Percentiles rank a stretch among this genome's conserved stretches.
Evolutionary conservation across 2,329 filamentous ascomycete genomes (phyloP).

Genomic region (Arthrobotrys conoides): DNA sequence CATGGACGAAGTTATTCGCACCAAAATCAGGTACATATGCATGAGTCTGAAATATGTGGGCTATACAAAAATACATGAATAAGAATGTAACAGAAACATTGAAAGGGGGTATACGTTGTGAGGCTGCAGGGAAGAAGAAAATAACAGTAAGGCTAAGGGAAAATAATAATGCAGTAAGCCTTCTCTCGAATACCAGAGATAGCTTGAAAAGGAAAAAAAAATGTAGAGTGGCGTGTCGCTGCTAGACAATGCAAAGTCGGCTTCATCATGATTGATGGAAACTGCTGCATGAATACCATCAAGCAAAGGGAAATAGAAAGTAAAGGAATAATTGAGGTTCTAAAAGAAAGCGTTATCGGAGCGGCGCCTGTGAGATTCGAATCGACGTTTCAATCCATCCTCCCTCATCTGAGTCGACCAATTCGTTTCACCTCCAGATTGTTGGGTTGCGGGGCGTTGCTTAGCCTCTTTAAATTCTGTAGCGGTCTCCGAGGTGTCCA

Average conservation of each 20-base stretch:
- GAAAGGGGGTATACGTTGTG: neutral
- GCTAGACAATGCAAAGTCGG: neutral
- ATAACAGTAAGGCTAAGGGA: neutral
- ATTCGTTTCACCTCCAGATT: neutral
- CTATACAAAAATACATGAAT: neutral
- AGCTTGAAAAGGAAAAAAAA: neutral
- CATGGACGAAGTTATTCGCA: slow-evolving; percentile 12
- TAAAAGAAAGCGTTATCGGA: neutral
- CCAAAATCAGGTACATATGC: slow-evolving; percentile 11
- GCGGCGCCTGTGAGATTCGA: neutral
- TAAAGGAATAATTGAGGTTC: neutral
- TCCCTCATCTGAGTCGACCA: slow-evolving; percentile 7
- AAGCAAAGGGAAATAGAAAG: neutral
- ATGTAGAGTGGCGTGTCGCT: neutral
- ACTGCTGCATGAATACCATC: neutral
- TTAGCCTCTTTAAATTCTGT: too few relatives aligned
- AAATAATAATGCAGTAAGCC: neutral
- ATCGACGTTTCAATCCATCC: slow-evolving; percentile 5
- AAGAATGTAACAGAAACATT: neutral
- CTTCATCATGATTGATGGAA: neutral
- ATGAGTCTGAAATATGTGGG: neutral
- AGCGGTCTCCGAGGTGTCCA: neutral
- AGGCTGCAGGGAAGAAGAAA: neutral
- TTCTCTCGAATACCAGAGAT: neutral
- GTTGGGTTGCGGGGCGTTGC: neutral